Percentiles rank a stretch among this genome's conserved stretches.
Conservation (phyloP, 495 filamentous ascomycete genomes). For the Astrothelium subdiscretum region DNA sequence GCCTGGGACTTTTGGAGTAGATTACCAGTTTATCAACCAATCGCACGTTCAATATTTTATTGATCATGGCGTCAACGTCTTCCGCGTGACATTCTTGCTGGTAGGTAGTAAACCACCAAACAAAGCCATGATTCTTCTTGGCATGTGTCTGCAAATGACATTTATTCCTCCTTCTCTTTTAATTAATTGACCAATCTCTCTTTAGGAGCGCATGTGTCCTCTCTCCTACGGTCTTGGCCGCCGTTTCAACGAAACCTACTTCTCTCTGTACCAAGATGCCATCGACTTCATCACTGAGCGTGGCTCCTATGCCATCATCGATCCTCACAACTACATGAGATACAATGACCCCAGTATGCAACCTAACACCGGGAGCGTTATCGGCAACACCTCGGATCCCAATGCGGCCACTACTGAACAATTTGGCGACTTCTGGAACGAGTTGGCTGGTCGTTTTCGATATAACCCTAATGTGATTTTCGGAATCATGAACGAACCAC, state of each 20-base stretch:
- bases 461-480: slow-evolving; percentile 21
- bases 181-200: not conserved
- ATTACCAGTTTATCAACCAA: slow-evolving; percentile 21
- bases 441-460: slow-evolving; percentile 15
- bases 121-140: too few relatives aligned
- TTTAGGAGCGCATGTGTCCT: slow-evolving; percentile 23
- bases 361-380: slow-evolving; percentile 17
- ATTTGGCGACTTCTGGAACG: slow-evolving; percentile 21
- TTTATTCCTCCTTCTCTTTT: too few relatives aligned
- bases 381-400: slow-evolving; percentile 20
- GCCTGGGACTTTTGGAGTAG: slow-evolving; percentile 18
- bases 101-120: slow-evolving; percentile 4
- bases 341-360: slow-evolving; percentile 23
- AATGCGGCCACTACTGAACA: slow-evolving; percentile 15
- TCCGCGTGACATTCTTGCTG: slow-evolving; percentile 20
- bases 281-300: slow-evolving; percentile 18
- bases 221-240: slow-evolving; percentile 16
- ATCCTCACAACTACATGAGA: slow-evolving; percentile 26
- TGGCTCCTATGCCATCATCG: slow-evolving; percentile 20
- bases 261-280: slow-evolving; percentile 15
- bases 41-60: slow-evolving; percentile 16
- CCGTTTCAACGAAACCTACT: slow-evolving; percentile 23
- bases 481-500: slow-evolving; percentile 24
- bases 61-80: slow-evolving; percentile 13
- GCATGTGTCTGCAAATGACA: too few relatives aligned